phyloP scores from a whole-genome alignment of 1,284 basidiomycete species.

The Cryptococcus hybrid region DNA sequence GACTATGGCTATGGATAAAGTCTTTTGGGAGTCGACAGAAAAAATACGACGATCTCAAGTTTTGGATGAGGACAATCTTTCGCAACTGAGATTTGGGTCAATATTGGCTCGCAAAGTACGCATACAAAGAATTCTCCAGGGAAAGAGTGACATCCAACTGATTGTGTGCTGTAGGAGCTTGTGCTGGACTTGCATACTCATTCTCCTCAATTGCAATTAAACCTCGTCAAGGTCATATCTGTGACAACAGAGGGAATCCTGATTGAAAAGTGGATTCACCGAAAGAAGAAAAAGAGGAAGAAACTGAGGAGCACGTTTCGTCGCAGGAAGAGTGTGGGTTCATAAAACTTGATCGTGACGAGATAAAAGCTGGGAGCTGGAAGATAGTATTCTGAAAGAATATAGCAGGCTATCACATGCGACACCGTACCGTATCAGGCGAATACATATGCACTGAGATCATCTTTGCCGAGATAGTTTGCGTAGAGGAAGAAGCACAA shows the following conservation, averaged over 20 bases:
- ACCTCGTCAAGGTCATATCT: constrained; percentile 20
- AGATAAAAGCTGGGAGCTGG: constrained; percentile 1
- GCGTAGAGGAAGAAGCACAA: constrained; percentile 61
- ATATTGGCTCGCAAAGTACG: too few relatives aligned
- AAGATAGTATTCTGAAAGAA: neutral
- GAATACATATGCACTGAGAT: too few relatives aligned
- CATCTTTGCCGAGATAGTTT: constrained; percentile 7
- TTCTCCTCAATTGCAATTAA: constrained; percentile 32
- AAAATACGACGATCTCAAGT: too few relatives aligned
- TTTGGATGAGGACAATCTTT: neutral
- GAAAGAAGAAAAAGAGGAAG: neutral
- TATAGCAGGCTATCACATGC: neutral
- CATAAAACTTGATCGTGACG: neutral
- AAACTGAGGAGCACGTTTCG: too few relatives aligned
- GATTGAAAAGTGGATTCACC: constrained; percentile 9
- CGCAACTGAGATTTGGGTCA: too few relatives aligned
- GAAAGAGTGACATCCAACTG: too few relatives aligned
- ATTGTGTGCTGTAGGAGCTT: constrained; percentile 23
- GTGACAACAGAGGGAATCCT: neutral
- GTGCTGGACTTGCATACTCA: constrained; percentile 36
- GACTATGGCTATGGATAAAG: constrained; percentile 7
- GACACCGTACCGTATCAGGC: too few relatives aligned
- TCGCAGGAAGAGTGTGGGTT: neutral
- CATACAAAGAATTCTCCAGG: too few relatives aligned
- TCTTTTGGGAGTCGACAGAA: constrained; percentile 7